Percentiles rank a stretch among this genome's conserved stretches.
These are phyloP conservation scores for Nicotiana sylvestris DNA, from an alignment of 257 asterid genomes.

Conservation along the genomic window DNA sequence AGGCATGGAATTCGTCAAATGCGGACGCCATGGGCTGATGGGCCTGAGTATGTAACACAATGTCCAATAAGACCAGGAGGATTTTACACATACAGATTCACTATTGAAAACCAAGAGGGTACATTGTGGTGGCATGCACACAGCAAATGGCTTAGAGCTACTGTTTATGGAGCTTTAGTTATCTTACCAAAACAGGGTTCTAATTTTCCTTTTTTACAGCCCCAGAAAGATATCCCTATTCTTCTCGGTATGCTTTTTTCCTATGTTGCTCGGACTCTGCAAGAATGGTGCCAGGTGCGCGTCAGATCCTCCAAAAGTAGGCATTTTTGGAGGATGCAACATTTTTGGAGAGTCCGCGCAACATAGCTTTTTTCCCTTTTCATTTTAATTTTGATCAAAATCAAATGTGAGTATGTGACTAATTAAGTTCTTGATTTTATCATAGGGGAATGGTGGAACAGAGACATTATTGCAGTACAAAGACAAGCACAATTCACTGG, in stretches of 20 bases:
- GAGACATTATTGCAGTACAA: conserved; percentile 49
- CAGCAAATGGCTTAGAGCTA: conserved; percentile 64
- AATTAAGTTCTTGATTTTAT: background rate
- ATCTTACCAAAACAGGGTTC: conserved; percentile 49
- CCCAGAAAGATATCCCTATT: conserved; percentile 48
- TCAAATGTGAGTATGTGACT: too few species aligned
- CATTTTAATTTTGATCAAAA: background rate
- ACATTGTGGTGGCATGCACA: conserved; percentile 89
- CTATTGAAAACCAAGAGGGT: conserved; percentile 60
- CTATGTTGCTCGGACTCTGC: too few species aligned
- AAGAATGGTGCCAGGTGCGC: too few species aligned
- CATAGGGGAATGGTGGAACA: conserved; percentile 80
- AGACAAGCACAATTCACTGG: conserved; percentile 62
- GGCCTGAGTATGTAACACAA: conserved; percentile 66
- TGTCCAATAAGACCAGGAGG: conserved; percentile 67
- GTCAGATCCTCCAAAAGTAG: too few species aligned
- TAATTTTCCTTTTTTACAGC: conserved; percentile 43
- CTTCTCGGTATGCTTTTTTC: conserved; percentile 42
- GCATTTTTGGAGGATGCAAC: too few species aligned
- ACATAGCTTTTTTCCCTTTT: background rate
- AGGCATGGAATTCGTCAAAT: conserved; percentile 73
- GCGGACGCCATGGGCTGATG: conserved; percentile 82
- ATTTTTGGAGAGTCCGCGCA: too few species aligned
- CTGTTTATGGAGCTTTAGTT: conserved; percentile 68
- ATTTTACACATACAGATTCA: conserved; percentile 55